Percentiles rank a stretch among this genome's conserved stretches.
These are phyloP conservation scores for Calycina marina DNA, from an alignment of 2,329 filamentous ascomycete species.

Conservation along the genomic window DNA sequence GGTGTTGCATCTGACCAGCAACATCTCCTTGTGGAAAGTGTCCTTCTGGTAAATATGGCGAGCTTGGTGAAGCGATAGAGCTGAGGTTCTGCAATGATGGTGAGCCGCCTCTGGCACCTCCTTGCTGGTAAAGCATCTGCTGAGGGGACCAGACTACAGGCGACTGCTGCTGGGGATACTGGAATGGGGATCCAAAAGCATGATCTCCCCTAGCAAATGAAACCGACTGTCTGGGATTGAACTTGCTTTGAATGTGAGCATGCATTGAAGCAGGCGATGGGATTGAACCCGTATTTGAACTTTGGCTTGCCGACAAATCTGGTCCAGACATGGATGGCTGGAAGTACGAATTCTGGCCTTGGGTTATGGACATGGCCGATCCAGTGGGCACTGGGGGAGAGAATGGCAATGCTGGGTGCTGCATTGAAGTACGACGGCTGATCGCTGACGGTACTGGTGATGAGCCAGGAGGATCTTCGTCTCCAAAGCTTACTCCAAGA, in stretches of 20 bases:
- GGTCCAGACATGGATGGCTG: constrained; percentile 42
- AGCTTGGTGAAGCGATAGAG: constrained; percentile 46
- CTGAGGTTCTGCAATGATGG: constrained; percentile 44
- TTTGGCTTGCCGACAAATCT: constrained; percentile 44
- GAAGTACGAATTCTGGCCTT: constrained; percentile 38
- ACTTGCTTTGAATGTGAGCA: constrained; percentile 37
- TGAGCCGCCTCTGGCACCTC: constrained; percentile 42
- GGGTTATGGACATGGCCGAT: constrained; percentile 59
- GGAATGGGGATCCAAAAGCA: constrained; percentile 51
- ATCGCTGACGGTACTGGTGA: constrained; percentile 50
- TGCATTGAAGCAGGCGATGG: constrained; percentile 61
- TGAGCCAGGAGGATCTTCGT: constrained; percentile 53
- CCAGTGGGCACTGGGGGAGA: constrained; percentile 72
- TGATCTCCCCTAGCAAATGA: constrained; percentile 44
- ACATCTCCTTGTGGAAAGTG: constrained; percentile 24
- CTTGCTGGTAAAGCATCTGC: constrained; percentile 36
- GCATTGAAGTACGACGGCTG: constrained; percentile 50
- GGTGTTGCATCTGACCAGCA: constrained; percentile 30
- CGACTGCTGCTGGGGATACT: constrained; percentile 48
- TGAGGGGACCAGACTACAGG: constrained; percentile 43
- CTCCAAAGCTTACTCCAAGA: constrained; percentile 69
- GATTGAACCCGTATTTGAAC: constrained; percentile 47
- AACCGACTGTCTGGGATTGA: constrained; percentile 59
- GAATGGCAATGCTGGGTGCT: constrained; percentile 63
- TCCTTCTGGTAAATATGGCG: constrained; percentile 37